Base-by-base conservation (phyloP, 2,329 filamentous ascomycete species). In the Onygenales sp. region DNA sequence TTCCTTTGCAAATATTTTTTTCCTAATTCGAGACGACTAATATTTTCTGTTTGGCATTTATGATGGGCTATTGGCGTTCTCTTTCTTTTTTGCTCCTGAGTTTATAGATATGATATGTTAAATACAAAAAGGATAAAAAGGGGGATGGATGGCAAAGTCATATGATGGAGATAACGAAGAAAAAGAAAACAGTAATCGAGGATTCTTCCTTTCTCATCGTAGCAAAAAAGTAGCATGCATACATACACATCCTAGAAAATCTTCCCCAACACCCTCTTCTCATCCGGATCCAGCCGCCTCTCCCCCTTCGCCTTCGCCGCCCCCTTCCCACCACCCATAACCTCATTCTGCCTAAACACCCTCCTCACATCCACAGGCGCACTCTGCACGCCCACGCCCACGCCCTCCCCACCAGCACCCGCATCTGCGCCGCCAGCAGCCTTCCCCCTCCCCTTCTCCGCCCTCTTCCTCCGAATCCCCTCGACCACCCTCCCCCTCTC, bases 391-490 rank as follows among this genome's bases (percentile, higher is more conserved):
- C 64, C 52, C 32, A 58, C 49, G 32, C 60, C 59, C 31, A 51
- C 48, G 35, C 49, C 54, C 32, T 60, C 49, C 46, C 13, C 42
- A 45, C 46, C 55, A 27, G 46, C 58, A 45, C 47, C 54, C 51
- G 50, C 60, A 21, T 54, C 54, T 42, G 54, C 56, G 10, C 13
- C 32, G 43, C 49, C 60, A 36, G 27, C 57, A 32, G 46, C 35
- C 43, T 60, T 59, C 50, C 57, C 62, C 60, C 67, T 69, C 57
- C 58, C 62, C 61, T 70, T 72, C 55, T 69, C 66, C 54, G 69
- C 69, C 51, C 67, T 71, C 64, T 74, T 75, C 62, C 63, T 73
- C 59, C 64, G 66, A 48, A 75, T 75, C 4, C 72, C 72, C 58
- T 73, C 68, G 21, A 69, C 51, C 55, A 72, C 67, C 53, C 69